phyloP scores from a whole-genome alignment of 192 early-diverging fungal species.

The Entomortierella parvispora region DNA sequence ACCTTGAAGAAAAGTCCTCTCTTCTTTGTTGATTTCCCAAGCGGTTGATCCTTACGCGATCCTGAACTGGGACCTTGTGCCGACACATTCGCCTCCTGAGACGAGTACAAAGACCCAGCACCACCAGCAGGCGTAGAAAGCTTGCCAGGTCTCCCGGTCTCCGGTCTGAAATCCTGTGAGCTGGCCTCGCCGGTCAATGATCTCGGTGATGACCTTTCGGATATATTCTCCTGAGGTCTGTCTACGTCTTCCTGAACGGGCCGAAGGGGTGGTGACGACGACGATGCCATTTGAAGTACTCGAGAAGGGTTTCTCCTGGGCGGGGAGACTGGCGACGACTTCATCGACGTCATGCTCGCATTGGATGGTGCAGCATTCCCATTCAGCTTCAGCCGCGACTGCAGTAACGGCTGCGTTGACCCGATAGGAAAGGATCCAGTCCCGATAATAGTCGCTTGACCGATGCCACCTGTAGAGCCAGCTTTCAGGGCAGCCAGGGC shows the following conservation, averaged over 20 bases:
- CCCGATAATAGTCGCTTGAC: conserved; percentile 55
- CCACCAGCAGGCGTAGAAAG: conserved; percentile 40
- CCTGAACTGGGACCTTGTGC: background rate
- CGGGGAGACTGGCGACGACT: background rate
- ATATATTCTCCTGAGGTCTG: conserved; percentile 44
- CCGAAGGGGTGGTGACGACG: background rate
- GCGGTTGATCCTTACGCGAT: background rate
- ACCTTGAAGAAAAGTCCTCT: conserved; percentile 28
- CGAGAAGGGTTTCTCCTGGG: no score
- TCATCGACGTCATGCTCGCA: conserved; percentile 2
- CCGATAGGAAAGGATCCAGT: conserved; percentile 55
- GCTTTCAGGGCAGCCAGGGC: conserved; percentile 53
- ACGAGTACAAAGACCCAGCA: conserved; percentile 43
- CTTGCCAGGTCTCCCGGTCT: conserved; percentile 41
- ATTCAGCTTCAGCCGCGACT: conserved; percentile 25
- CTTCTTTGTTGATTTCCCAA: conserved; percentile 18
- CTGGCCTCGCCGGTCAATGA: conserved; percentile 19
- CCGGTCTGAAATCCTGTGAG: conserved; percentile 13
- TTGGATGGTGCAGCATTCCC: conserved; percentile 3
- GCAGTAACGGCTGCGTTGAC: conserved; percentile 46
- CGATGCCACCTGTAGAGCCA: conserved; percentile 51
- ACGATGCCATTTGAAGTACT: no score
- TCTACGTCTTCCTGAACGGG: conserved; percentile 14
- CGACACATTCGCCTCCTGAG: conserved; percentile 6
- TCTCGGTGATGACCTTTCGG: conserved; percentile 25